These are phyloP conservation scores for Chaetoceros tenuissimus DNA, from an alignment of 108 stramenopile genomes.

Conservation along the genomic window DNA sequence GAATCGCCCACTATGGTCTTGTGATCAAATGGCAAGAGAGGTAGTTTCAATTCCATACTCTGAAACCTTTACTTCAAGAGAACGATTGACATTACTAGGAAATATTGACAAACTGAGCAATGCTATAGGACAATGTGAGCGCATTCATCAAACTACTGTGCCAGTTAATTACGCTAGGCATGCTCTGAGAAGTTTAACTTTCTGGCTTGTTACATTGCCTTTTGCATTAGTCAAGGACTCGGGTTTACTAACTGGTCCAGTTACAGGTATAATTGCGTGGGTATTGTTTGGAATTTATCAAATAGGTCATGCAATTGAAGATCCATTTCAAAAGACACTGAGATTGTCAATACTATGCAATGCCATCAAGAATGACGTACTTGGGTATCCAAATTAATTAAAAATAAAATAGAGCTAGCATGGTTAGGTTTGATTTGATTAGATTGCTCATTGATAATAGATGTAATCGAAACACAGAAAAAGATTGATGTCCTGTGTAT, in stretches of 20 bases:
- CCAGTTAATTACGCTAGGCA: slow-evolving; percentile 73
- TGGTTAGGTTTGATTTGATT: no score
- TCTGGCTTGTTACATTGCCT: slow-evolving; percentile 65
- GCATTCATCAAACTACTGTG: slow-evolving; percentile 74
- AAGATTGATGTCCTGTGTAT: not conserved
- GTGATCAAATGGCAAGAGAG: slow-evolving; percentile 28
- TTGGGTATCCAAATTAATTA: no score
- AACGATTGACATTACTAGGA: slow-evolving; percentile 41
- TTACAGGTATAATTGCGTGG: slow-evolving; percentile 64
- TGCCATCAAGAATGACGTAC: slow-evolving; percentile 35
- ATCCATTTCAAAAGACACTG: slow-evolving; percentile 55
- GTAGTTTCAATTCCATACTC: slow-evolving; percentile 19
- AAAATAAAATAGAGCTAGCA: slow-evolving; percentile 26
- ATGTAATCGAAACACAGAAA: not conserved
- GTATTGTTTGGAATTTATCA: slow-evolving; percentile 72
- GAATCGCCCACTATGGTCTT: slow-evolving; percentile 49
- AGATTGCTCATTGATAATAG: no score
- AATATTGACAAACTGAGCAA: slow-evolving; percentile 33
- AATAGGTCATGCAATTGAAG: slow-evolving; percentile 71
- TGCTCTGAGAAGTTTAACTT: slow-evolving; percentile 58
- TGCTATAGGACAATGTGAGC: slow-evolving; percentile 57
- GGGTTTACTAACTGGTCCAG: slow-evolving; percentile 50
- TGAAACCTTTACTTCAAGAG: slow-evolving; percentile 32
- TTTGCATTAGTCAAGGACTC: slow-evolving; percentile 51
- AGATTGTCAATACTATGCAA: slow-evolving; percentile 31